A percentile compares a stretch with the other conserved stretches of the same genome.
Conservation (phyloP, 2,329 filamentous ascomycete genomes). For the Colletotrichum plurivorum region DNA sequence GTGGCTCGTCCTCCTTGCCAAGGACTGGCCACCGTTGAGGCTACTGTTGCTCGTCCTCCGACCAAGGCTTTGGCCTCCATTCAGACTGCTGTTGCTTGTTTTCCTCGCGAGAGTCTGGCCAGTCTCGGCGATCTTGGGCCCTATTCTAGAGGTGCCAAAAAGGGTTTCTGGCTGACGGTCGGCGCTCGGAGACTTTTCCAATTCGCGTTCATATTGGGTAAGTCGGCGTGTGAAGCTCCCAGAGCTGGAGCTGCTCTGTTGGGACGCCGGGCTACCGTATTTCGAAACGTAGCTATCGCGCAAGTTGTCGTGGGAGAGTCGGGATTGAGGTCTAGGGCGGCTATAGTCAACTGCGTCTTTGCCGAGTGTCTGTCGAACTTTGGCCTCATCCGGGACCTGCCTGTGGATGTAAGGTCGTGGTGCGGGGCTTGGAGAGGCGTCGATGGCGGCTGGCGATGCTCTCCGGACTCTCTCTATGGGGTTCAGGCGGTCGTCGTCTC, state of each 20-base stretch:
- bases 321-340: constrained; percentile 42
- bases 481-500: constrained; percentile 48
- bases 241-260: constrained; percentile 40
- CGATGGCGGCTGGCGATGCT: constrained; percentile 45
- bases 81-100: constrained; percentile 52
- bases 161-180: constrained; percentile 48
- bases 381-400: constrained; percentile 49
- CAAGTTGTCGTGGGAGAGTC: constrained; percentile 41
- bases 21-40: constrained; percentile 29
- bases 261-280: constrained; percentile 35
- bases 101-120: constrained; percentile 51
- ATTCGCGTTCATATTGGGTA: constrained; percentile 37
- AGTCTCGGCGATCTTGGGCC: constrained; percentile 54
- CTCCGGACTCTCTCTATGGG: constrained; percentile 49
- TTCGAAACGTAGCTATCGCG: constrained; percentile 45
- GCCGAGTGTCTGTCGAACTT: constrained; percentile 46
- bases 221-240: constrained; percentile 33
- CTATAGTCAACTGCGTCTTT: constrained; percentile 50
- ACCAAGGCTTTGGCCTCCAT: constrained; percentile 39
- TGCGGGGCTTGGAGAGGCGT: constrained; percentile 66
- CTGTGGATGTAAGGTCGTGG: constrained; percentile 60
- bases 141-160: constrained; percentile 52
- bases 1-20: constrained; percentile 39
- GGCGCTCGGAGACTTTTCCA: constrained; percentile 37
- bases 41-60: constrained; percentile 41